These are phyloP conservation scores for Magnusiomyces sp. DNA, from an alignment of 1,139 yeast species.

Conservation along the genomic window DNA sequence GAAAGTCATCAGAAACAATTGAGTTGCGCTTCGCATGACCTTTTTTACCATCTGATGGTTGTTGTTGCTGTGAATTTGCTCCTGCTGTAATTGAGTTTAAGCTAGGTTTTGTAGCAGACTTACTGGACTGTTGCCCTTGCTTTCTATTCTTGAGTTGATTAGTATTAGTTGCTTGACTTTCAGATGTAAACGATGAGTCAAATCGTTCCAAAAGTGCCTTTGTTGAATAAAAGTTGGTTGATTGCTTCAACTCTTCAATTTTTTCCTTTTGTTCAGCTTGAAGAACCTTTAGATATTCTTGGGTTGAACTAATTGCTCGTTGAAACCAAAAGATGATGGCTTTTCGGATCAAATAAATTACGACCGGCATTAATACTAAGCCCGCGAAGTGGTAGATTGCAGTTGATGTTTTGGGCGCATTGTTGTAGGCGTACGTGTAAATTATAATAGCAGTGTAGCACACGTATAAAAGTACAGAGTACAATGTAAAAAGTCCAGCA, in stretches of 20 bases:
- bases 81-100: constrained; percentile 18
- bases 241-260: constrained; percentile 66
- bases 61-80: not conserved
- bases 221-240: constrained; percentile 72
- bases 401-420: constrained; percentile 2
- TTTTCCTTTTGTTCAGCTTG: constrained; percentile 49
- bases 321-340: constrained; percentile 18
- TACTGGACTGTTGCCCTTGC: not conserved
- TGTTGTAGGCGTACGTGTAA: constrained; percentile 10
- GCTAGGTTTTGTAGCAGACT: not conserved
- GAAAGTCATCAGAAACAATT: constrained; percentile 4
- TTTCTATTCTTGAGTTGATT: not conserved
- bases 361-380: constrained; percentile 18
- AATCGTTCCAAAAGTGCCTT: constrained; percentile 62
- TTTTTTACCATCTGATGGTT: not conserved
- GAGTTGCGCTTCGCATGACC: not conserved
- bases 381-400: constrained; percentile 11
- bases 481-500: constrained; percentile 26
- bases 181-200: constrained; percentile 22
- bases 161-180: constrained; percentile 7
- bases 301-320: constrained; percentile 20
- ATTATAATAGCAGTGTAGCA: constrained; percentile 19
- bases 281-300: constrained; percentile 34
- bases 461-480: constrained; percentile 23
- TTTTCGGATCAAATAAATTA: constrained; percentile 20